Percentiles rank a stretch among this genome's conserved stretches.
These are phyloP conservation scores for Talaromyces adpressus DNA, from an alignment of 495 filamentous ascomycete species.

Conservation along the genomic window DNA sequence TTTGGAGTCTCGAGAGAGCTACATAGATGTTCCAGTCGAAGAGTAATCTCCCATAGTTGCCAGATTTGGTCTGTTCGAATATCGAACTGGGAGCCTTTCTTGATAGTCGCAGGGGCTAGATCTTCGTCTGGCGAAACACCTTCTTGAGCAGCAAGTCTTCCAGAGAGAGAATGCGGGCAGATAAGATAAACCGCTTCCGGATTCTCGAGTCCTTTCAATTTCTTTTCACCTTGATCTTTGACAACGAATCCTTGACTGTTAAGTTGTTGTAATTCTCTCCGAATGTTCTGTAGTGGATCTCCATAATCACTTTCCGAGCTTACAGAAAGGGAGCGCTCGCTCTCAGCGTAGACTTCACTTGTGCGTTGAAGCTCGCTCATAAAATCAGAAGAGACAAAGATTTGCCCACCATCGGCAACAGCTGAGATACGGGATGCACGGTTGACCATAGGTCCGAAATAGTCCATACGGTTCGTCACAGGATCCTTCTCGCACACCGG, in stretches of 20 bases:
- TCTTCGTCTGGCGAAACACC: conserved; percentile 29
- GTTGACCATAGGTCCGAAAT: conserved; percentile 99
- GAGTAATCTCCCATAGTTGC: conserved; percentile 80
- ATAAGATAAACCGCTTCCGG: conserved; percentile 92
- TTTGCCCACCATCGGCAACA: conserved; percentile 95
- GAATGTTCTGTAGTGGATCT: conserved; percentile 55
- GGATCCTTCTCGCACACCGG: conserved; percentile 94
- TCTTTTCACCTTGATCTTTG: conserved; percentile 88
- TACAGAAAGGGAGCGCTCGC: conserved; percentile 58
- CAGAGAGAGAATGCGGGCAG: conserved; percentile 82
- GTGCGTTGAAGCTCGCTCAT: conserved; percentile 91
- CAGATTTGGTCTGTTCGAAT: conserved; percentile 81
- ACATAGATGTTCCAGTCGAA: conserved; percentile 89
- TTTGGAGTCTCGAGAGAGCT: conserved; percentile 67
- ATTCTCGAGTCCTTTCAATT: conserved; percentile 95
- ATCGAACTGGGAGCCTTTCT: conserved; percentile 50
- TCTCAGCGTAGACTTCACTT: conserved; percentile 75
- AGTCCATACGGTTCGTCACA: conserved; percentile 97
- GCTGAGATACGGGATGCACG: conserved; percentile 87
- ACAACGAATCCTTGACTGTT: conserved; percentile 93
- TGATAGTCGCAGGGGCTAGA: conserved; percentile 31
- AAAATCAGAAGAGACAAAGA: conserved; percentile 93
- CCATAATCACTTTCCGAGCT: conserved; percentile 72
- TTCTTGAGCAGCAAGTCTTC: conserved; percentile 61
- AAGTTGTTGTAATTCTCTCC: conserved; percentile 78